Evolutionary conservation across 345 rosid genomes (phyloP), one percentile per base, ranked within the genome.

Genomic region (Ceriops decandra): DNA sequence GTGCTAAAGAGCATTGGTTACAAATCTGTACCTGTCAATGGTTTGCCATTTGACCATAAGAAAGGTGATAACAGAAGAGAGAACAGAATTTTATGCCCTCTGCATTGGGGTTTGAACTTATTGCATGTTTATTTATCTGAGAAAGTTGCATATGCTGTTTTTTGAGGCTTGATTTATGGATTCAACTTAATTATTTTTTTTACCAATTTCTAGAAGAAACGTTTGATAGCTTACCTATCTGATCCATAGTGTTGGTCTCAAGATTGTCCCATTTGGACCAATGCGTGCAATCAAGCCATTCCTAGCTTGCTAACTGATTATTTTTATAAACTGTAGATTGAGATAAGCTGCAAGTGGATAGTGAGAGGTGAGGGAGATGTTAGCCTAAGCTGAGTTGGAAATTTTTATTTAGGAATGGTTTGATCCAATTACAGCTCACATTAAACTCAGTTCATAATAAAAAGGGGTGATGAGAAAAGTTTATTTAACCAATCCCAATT

Each of bases 1-100:
- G 95, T 90, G 79, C 73, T 90, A 73, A 95, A 87, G 84, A 88
- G 96, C 88, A 88, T 95, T 71, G 99, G 99, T 68, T 95, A 95
- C 82, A 91, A 88, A 83, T 87, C 97, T 8, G 80, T 87, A 60
- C 89, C 89, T 30, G 77, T 88, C 52, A 69, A 83, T 62, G 96
- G 90, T 56, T 80, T 91, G 68, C 90, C 93, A 21, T 95, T 95
- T 70, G 93, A 91, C 77, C 79, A 90, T 71, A 77, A 76, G 63
- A 87, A 83, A 87, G 97, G 99, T 91, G 82, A 73, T 52, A 33
- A 20, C 9, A 26, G 38, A 36, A 52, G 17, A 33, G n/a, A 4
- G 31, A 35, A 22, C 5, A 31, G 22, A 10, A 20, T 24, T 32
- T 19, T 47, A 15, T 42, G 49, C 49, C 21, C 19, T 22, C 52